Percentiles rank a stretch among this genome's conserved stretches.
phyloP scores from a whole-genome alignment of 163 green algal species.

The Scenedesmus sp. region DNA sequence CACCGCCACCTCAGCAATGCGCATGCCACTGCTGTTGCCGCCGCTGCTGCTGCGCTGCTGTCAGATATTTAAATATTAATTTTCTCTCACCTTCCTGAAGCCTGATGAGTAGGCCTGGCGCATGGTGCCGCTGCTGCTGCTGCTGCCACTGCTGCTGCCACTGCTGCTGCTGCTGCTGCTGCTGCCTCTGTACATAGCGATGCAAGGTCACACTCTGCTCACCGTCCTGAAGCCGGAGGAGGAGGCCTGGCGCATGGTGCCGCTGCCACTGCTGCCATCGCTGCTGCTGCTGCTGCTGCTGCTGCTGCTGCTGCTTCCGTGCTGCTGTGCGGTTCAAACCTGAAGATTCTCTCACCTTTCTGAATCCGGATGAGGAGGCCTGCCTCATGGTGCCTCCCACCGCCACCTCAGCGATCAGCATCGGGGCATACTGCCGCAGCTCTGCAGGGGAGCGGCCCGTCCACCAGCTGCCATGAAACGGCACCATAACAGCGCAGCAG shows the following conservation, averaged over 20 bases:
- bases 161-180: background rate
- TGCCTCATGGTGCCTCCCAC: conserved; percentile 45
- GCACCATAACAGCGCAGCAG: background rate
- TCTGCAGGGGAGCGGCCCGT: conserved; percentile 36
- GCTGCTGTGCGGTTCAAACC: background rate
- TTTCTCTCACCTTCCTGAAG: too few species aligned
- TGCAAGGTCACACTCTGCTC: background rate
- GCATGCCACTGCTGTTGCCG: background rate
- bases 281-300: background rate
- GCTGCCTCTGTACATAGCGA: too few species aligned
- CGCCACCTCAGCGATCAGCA: conserved; percentile 49
- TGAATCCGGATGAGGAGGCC: conserved; percentile 34
- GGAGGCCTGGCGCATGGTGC: background rate
- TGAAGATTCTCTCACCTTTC: background rate
- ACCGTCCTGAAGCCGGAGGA: conserved; percentile 40
- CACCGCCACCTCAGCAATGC: conserved; percentile 46
- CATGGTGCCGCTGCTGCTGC: too few species aligned
- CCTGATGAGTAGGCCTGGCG: too few species aligned
- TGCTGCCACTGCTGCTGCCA: too few species aligned
- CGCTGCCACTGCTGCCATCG: too few species aligned
- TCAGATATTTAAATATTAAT: too few species aligned
- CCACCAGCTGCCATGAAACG: background rate
- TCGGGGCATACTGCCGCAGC: conserved; percentile 45
- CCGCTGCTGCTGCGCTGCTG: too few species aligned
- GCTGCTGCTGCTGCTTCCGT: background rate